Evolutionary conservation across 345 rosid species (phyloP).

Genomic region (Salix brachista): DNA sequence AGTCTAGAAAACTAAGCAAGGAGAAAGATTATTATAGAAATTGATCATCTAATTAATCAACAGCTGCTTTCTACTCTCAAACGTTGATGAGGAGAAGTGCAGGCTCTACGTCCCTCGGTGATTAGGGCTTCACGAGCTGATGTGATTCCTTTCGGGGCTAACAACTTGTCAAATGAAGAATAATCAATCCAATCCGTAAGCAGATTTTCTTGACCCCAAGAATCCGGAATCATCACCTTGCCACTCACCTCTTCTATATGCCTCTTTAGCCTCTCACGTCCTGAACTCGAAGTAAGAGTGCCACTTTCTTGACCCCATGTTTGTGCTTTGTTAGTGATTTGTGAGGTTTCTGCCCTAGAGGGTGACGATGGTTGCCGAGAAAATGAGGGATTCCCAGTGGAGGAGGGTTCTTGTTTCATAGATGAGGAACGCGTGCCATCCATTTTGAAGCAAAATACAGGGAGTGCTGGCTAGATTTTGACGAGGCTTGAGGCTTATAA

Average conservation of each 20-base stretch:
- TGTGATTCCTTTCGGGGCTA: conserved; percentile 44
- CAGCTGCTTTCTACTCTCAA: conserved; percentile 43
- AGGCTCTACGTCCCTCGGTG: conserved; percentile 31
- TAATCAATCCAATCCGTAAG: conserved; percentile 65
- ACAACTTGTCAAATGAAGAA: conserved; percentile 45
- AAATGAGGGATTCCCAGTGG: conserved; percentile 4
- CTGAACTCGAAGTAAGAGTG: neutral
- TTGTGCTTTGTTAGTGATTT: neutral
- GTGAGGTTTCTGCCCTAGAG: neutral
- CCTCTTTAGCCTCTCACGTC: conserved; percentile 64
- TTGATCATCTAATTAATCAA: neutral
- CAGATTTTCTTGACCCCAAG: conserved; percentile 60
- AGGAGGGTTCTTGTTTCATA: conserved; percentile 12
- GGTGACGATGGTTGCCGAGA: neutral
- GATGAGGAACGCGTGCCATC: conserved; percentile 11
- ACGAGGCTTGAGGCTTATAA: neutral
- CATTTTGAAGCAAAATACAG: neutral
- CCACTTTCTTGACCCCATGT: neutral
- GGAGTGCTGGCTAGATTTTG: neutral
- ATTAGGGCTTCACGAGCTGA: conserved; percentile 67
- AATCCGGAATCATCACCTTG: conserved; percentile 50
- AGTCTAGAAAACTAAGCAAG: neutral
- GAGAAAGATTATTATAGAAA: neutral
- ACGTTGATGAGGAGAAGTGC: conserved; percentile 32
- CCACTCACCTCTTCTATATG: conserved; percentile 58